Base-by-base conservation (phyloP, 345 rosid species). In the Heritiera littoralis region DNA sequence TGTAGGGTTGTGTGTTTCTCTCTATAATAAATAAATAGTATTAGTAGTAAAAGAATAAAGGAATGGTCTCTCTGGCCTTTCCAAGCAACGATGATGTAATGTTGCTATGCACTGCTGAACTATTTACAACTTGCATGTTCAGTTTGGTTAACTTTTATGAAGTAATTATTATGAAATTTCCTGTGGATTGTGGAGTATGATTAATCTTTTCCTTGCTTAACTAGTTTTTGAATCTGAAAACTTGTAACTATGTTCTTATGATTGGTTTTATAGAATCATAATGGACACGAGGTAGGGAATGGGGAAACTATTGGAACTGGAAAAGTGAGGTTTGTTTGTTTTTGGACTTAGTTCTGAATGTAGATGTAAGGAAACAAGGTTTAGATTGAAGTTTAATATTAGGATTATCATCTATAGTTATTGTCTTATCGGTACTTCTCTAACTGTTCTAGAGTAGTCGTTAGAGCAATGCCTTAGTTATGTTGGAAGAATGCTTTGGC, bases 111-210 rank as follows among this genome's bases (percentile, higher is more conserved):
- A 67, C 72, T 43, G 72, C 15, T 67, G 72, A 67, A 45, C 35
- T 67, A 67, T 67, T 20, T 20, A 18, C 52, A 43, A 20, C 0
- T 4, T 67, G 32, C 51, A 43, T 66, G 1, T 4, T 43, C 49
- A 67, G 52, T 67, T 35, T 67, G 72, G 14, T 43, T 67, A 11
- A n/a, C 2, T 65, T 32, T 9, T 4, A 67, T 67, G 20, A 66
- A 43, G 51, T 66, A 18, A 23, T 4, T 67, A 67, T 45, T 67
- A 43, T 12, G 74, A 70, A 70, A 23, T 49, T 28, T 28, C 74
- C 48, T 48, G 74, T 23, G 18, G 58, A 48, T 70, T 70, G 41
- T 70, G n/a, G 28, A 30, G 45, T 72, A 52, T 52, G 64, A 73
- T 55, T 73, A 35, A 73, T 55, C 64, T 17, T 55, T 73, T 55